Evolutionary conservation across 306 rosid species (phyloP), one percentile per base, ranked within the genome.

Genomic region (Rosa persica): DNA sequence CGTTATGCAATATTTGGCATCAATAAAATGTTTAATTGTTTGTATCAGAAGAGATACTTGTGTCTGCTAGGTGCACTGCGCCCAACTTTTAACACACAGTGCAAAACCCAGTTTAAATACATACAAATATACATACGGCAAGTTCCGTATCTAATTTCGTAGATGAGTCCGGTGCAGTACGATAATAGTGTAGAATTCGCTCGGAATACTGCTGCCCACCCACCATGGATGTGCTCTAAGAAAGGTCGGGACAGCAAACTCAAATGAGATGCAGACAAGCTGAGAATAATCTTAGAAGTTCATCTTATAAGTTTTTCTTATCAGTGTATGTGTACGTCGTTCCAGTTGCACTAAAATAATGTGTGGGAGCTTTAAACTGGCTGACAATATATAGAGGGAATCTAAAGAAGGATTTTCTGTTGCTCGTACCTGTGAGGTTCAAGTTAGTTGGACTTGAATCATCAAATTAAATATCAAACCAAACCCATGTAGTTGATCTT

Each of bases 291-390:
- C 12, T n/a, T 51, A 19, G 36, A 30, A 30, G 36, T 30, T 30
- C 36, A 49, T 12, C 2, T 15, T 48, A 30, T 43, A 42, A 27
- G 44, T 60, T 23, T 40, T 17, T 17, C 25, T 38, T 17, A 58
- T 58, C 78, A 74, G 20, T 47, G 30, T 17, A 70, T 13, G 58
- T 27, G 1, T 15, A 25, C 27, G 75, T 34, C 27, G 9, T 72
- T 34, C 76, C 76, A 72, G 1, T 34, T 72, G 44, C 61, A 34
- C 30, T 72, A 48, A 43, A 70, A 23, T 70, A 22, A 49, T 34
- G 44, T 30, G 5, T 1, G 4, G 15, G 73, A 6, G n/a, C 39
- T 42, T 40, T 39, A 4, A n/a, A n/a, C 10, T 52, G 55, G 43
- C n/a, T 57, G 27, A 67, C 44, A 67, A 39, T 39, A 38, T 25